Percentiles rank a stretch among this genome's conserved stretches.
Evolutionary conservation across 495 filamentous ascomycete species (phyloP).

Genomic region (Penicillium desertorum): DNA sequence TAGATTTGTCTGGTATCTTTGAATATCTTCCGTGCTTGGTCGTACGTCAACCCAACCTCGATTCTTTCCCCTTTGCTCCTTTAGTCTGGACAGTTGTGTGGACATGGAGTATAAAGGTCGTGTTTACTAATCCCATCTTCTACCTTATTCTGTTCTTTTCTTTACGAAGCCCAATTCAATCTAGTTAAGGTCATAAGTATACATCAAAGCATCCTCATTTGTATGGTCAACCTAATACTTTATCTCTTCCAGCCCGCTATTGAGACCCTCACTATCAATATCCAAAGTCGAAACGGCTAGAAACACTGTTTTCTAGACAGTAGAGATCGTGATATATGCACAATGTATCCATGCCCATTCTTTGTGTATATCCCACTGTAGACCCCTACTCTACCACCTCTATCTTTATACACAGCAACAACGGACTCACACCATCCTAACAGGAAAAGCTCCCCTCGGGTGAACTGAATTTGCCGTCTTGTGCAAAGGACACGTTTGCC

Average conservation of each 20-base stretch:
- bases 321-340: neutral
- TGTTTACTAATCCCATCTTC: neutral
- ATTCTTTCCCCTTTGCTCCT: neutral
- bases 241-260: neutral
- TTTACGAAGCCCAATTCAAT: neutral
- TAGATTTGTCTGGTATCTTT: neutral
- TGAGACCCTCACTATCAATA: too few relatives aligned
- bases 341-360: neutral
- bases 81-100: neutral
- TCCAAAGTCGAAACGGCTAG: neutral
- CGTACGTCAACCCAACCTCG: neutral
- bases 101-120: neutral
- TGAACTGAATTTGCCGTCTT: constrained; percentile 1
- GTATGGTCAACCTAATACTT: neutral
- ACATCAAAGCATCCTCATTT: neutral
- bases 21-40: neutral
- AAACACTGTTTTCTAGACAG: neutral
- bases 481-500: constrained; percentile 6
- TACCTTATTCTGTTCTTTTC: neutral
- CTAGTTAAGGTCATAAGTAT: too few relatives aligned
- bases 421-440: constrained; percentile 5
- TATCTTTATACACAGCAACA: neutral
- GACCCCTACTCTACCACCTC: neutral
- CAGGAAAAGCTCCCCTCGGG: neutral
- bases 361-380: neutral